Evolutionary conservation across 106 monocot species (phyloP), one percentile per base, ranked within the genome.

Genomic region (Dioscorea alata): DNA sequence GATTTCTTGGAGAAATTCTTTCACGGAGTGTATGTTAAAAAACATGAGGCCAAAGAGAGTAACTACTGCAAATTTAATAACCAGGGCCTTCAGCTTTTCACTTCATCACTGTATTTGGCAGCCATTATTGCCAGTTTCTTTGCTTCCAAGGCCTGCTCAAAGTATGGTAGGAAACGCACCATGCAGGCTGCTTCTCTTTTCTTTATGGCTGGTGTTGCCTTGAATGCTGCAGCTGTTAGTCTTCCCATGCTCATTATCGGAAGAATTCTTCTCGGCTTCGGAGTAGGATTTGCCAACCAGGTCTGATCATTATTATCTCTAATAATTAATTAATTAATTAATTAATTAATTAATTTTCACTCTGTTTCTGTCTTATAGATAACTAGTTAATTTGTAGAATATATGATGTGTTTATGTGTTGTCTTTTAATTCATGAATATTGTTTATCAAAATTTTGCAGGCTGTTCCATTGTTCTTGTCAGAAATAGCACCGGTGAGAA

Each of bases 1-100:
- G 80, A 80, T 51, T 85, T 85, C 73, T 35, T 85, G 63, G 32
- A 56, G 35, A 70, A 80, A 31, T 84, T 84, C 80, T 84, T 84
- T 65, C 84, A 61, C 50, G 33, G 16, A 1, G 80, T 81, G 23
- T 85, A 80, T 68, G 14, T 48, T 15, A 68, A 74, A 52, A 85
- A 85, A 56, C 64, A 67, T 18, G 48, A 64, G 16, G 70, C 62
- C 16, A 74, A 77, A 31, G 66, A 77, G 48, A 15, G 59, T 50
- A 50, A 77, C 59, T 85, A 85, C 74, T 85, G 84, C 76, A 66
- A 77, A 66, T 85, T 77, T 33, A 74, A 85, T 77, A 67, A 61
- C 65, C 84, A 77, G 53, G 21, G 69, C 23, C 73, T 85, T 28
- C 80, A 80, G 22, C 63, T 80, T 21, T 84, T 84, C 84, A 84